Conservation (phyloP, 1,284 basidiomycete genomes). For the Lentinula novae-zelandiae region DNA sequence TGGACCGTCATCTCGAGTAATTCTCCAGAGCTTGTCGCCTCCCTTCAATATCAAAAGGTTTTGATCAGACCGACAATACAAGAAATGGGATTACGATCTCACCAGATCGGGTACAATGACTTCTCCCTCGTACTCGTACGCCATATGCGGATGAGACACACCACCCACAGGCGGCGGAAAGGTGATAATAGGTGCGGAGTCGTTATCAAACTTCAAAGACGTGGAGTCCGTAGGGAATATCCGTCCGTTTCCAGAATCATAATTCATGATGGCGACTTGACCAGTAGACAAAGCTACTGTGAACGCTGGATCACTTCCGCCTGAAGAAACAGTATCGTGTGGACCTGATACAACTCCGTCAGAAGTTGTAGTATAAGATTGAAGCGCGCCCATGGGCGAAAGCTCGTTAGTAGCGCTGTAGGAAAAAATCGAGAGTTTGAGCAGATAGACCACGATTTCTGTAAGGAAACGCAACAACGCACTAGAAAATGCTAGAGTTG, state of each 20-base stretch:
- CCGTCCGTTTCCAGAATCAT: slow-evolving; percentile 51
- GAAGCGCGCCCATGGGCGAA: slow-evolving; percentile 36
- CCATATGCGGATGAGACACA: slow-evolving; percentile 63
- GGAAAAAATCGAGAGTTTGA: not conserved
- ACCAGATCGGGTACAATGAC: slow-evolving; percentile 66
- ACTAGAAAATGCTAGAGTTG: slow-evolving; percentile 59
- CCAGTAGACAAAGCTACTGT: slow-evolving; percentile 47
- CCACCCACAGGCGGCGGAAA: slow-evolving; percentile 44
- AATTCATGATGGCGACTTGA: slow-evolving; percentile 60
- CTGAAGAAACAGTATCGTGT: slow-evolving; percentile 44
- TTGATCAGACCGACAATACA: slow-evolving; percentile 2
- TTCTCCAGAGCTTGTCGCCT: slow-evolving; percentile 62
- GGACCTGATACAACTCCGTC: slow-evolving; percentile 44
- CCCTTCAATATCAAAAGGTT: slow-evolving; percentile 37
- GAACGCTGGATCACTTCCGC: slow-evolving; percentile 51
- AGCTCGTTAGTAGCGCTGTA: slow-evolving; percentile 58
- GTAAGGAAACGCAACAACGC: slow-evolving; percentile 14
- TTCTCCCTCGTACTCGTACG: slow-evolving; percentile 47
- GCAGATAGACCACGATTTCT: not conserved
- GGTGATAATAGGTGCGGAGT: slow-evolving; percentile 39
- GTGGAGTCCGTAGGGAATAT: slow-evolving; percentile 44
- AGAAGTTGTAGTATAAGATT: slow-evolving; percentile 49
- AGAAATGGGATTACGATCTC: slow-evolving; percentile 13
- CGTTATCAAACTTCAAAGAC: slow-evolving; percentile 36
- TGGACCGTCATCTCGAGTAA: slow-evolving; percentile 34